Evolutionary conservation across 2,329 filamentous ascomycete species (phyloP).

Genomic region (Canariomyces notabilis): DNA sequence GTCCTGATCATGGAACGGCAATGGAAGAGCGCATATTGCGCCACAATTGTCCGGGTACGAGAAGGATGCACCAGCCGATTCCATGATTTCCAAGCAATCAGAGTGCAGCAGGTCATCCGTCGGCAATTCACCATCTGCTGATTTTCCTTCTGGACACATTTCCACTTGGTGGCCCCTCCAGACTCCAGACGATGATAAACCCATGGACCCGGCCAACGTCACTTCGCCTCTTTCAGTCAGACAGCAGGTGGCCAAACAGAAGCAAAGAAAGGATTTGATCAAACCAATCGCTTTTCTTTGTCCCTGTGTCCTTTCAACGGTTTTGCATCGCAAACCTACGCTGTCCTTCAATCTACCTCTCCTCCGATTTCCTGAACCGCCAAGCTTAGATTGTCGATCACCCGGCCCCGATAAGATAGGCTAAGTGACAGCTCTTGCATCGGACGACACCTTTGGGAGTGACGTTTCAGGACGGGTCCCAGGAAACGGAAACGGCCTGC

Average conservation of each 20-base stretch:
- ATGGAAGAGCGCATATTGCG: conserved; percentile 9
- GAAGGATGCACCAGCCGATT: neutral
- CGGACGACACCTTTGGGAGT: conserved; percentile 8
- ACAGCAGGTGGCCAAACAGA: neutral
- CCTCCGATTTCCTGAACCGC: conserved; percentile 10
- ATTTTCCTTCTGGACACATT: conserved; percentile 27
- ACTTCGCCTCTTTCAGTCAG: neutral
- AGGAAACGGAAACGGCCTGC: conserved; percentile 7
- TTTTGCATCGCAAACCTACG: neutral
- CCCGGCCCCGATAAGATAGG: conserved; percentile 10
- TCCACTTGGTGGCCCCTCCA: conserved; percentile 10
- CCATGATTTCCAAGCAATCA: conserved; percentile 16
- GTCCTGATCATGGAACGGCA: conserved; percentile 2
- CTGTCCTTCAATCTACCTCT: too few relatives aligned
- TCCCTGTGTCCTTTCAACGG: neutral
- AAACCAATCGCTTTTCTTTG: neutral
- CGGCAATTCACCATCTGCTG: conserved; percentile 26
- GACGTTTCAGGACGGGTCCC: conserved; percentile 19
- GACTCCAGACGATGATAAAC: neutral
- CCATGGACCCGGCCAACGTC: neutral
- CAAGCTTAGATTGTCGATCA: conserved; percentile 6
- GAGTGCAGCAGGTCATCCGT: conserved; percentile 18
- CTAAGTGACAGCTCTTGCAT: conserved; percentile 14
- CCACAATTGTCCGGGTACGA: neutral
- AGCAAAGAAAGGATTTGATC: neutral